phyloP scores from a whole-genome alignment of 1,284 basidiomycete species.

The Ceratobasidium theobromae region DNA sequence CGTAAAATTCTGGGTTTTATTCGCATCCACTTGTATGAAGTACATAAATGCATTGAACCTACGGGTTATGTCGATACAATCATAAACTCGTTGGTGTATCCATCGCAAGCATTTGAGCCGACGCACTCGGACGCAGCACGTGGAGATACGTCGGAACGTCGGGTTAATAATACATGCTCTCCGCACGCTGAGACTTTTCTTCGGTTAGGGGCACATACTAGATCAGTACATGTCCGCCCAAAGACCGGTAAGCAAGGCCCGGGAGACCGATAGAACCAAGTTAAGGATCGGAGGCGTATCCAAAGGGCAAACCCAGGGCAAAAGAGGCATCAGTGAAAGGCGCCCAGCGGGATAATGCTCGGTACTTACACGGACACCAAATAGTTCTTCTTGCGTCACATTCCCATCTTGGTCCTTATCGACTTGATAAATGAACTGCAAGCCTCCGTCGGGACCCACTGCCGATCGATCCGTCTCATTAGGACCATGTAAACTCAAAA shows the following conservation, averaged over 20 bases:
- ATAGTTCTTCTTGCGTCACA: slow-evolving; percentile 67
- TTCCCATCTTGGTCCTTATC: slow-evolving; percentile 78
- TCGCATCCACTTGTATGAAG: slow-evolving; percentile 27
- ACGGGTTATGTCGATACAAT: slow-evolving; percentile 9
- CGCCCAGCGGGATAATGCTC: background rate
- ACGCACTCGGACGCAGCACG: background rate
- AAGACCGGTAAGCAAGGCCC: background rate
- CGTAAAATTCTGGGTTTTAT: slow-evolving; percentile 15
- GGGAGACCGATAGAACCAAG: background rate
- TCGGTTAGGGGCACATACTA: slow-evolving; percentile 30
- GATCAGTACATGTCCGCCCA: background rate
- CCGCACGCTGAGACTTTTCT: slow-evolving; percentile 26
- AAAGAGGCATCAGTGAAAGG: background rate
- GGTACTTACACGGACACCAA: slow-evolving; percentile 74
- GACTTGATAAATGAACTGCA: slow-evolving; percentile 69
- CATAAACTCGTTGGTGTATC: background rate
- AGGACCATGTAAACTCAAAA: background rate
- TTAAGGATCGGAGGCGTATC: background rate
- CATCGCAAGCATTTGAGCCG: background rate
- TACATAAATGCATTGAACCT: slow-evolving; percentile 29
- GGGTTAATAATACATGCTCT: slow-evolving; percentile 24
- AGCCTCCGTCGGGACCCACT: slow-evolving; percentile 58
- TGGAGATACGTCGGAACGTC: slow-evolving; percentile 19
- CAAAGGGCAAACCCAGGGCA: background rate
- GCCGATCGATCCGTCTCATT: slow-evolving; percentile 45